Evolutionary conservation across 1,284 basidiomycete genomes (phyloP), one percentile per base, ranked within the genome.

Genomic region (Polyporus tsugae): DNA sequence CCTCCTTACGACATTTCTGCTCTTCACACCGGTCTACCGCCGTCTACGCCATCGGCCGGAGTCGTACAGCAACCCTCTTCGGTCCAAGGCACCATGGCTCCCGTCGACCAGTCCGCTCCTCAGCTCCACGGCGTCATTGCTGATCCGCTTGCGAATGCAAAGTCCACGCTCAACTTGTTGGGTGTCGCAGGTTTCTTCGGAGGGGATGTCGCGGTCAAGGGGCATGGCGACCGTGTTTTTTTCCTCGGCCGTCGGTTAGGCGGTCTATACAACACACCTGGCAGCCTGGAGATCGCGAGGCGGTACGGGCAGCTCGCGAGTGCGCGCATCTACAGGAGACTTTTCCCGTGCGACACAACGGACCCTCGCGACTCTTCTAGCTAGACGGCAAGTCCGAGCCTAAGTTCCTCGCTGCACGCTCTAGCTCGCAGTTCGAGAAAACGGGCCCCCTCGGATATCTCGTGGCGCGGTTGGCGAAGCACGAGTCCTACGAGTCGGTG

Each of bases 171-270:
- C 52, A 35, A 55, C 52, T 55, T 13, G 13, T 7, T 35, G 13
- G 52, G 52, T 29, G 29, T 33, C 52, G 52, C 52, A 4, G 52
- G 52, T 19, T 55, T 55, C 52, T 55, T 55, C 52, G 52, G 52
- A 7, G 52, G 13, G 7, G 52, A 55, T 5, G 13, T 29, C 52
- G 52, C 52, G 29, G 52, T 55, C 4, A 17, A 15, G 17, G 52
- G 52, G 29, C 29, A 55, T 55, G 52, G 52, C 52, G 17, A 53
- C 52, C 52, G 52, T 53, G 52, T 33, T 33, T 33, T 53, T 29
- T 53, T 53, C 52, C 6, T 17, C 15, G 15, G 33, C 10, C 52
- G 52, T 29, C 52, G 52, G 9, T 33, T 29, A 13, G 52, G 52
- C 52, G 52, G 52, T 7, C 7, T 29, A 13, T 53, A 53, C 52